Percentiles rank a stretch among this genome's conserved stretches.
Conservation (phyloP, 768 basidiomycete genomes). For the Lactifluus hygrophoroides region DNA sequence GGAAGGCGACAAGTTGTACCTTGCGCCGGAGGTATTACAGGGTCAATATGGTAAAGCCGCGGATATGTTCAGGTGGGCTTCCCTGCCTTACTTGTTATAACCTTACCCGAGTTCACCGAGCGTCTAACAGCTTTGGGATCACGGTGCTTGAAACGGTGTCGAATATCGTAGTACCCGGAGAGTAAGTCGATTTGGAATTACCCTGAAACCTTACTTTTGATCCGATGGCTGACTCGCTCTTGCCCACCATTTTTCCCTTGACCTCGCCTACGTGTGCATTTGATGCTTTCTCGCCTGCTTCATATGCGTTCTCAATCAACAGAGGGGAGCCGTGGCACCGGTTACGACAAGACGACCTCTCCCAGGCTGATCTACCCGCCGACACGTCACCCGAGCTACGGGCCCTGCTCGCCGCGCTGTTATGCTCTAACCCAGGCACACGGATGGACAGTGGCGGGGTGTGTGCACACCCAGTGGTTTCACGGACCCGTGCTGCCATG, state of each 20-base stretch:
- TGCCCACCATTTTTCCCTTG: neutral
- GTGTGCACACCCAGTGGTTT: slow-evolving; percentile 53
- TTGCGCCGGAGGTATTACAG: slow-evolving; percentile 92
- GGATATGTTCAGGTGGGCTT: slow-evolving; percentile 82
- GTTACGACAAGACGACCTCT: slow-evolving; percentile 84
- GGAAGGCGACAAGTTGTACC: slow-evolving; percentile 94
- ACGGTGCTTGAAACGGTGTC: slow-evolving; percentile 91
- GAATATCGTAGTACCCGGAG: slow-evolving; percentile 95
- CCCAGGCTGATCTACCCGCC: slow-evolving; percentile 60
- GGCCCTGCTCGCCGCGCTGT: slow-evolving; percentile 63
- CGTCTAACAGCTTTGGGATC: slow-evolving; percentile 71
- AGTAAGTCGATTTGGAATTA: slow-evolving; percentile 50
- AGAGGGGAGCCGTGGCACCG: slow-evolving; percentile 95
- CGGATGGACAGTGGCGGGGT: slow-evolving; percentile 53
- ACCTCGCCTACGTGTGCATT: neutral
- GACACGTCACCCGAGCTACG: slow-evolving; percentile 54
- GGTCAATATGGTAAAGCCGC: slow-evolving; percentile 89
- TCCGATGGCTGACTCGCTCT: neutral
- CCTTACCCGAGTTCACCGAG: neutral
- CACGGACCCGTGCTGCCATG: slow-evolving; percentile 57
- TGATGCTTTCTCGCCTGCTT: neutral
- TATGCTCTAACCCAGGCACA: slow-evolving; percentile 57
- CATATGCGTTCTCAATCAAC: slow-evolving; percentile 7
- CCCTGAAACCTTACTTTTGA: neutral
- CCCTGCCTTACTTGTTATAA: neutral